Evolutionary conservation across 1,139 yeast species (phyloP).

Genomic region (Pichia sp.): DNA sequence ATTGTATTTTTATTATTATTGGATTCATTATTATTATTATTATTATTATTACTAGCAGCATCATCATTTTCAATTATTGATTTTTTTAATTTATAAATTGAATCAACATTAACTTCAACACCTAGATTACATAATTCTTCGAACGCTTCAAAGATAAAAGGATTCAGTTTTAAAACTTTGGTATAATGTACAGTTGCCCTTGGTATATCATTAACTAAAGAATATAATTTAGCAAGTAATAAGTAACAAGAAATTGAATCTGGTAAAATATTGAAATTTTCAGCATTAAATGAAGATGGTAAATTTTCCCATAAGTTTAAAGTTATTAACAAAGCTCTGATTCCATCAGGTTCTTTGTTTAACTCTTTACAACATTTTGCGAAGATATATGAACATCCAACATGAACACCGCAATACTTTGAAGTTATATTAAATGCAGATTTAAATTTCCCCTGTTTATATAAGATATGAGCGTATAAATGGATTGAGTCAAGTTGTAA

Average conservation of each 20-base stretch:
- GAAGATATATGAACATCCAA: slow-evolving; percentile 67
- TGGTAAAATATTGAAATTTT: slow-evolving; percentile 36
- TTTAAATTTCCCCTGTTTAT: slow-evolving; percentile 49
- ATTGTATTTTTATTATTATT: slow-evolving; percentile 2
- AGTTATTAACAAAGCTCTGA: slow-evolving; percentile 46
- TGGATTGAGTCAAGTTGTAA: slow-evolving; percentile 49
- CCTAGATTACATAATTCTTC: slow-evolving; percentile 71
- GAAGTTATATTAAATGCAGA: slow-evolving; percentile 50
- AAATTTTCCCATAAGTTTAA: slow-evolving; percentile 29
- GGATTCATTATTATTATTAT: background rate
- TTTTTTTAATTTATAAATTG: slow-evolving; percentile 40
- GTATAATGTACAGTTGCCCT: slow-evolving; percentile 64
- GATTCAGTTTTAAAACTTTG: slow-evolving; percentile 64
- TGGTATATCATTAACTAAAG: slow-evolving; percentile 50
- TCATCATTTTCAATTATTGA: slow-evolving; percentile 7
- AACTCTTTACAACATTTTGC: slow-evolving; percentile 59
- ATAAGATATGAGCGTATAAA: slow-evolving; percentile 57
- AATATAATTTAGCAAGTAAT: slow-evolving; percentile 65
- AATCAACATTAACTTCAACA: slow-evolving; percentile 55
- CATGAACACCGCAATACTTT: slow-evolving; percentile 37
- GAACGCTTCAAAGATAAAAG: slow-evolving; percentile 81
- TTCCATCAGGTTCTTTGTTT: slow-evolving; percentile 56
- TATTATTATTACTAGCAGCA: slow-evolving; percentile 3
- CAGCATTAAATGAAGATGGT: background rate
- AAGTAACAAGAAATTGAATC: slow-evolving; percentile 61